Conservation (phyloP, 176 grass and related monocot species). For the Musa beccarii region DNA sequence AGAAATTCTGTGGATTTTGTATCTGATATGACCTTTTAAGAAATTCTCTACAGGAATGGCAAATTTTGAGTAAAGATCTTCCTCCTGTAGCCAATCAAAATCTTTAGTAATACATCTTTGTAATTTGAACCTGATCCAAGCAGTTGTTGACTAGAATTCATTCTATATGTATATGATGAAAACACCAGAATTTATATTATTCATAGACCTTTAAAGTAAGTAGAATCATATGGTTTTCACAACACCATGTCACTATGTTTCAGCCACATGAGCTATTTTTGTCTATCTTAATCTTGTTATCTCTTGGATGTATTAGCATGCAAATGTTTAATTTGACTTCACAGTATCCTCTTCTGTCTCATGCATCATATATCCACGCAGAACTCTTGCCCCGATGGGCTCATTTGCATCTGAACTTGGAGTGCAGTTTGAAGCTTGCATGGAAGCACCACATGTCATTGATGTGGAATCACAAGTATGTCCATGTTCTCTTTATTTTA, state of each 20-base stretch:
- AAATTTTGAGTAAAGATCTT: no score
- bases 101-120: no score
- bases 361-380: constrained; percentile 18
- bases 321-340: not conserved
- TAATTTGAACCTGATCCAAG: not conserved
- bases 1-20: no score
- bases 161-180: not conserved
- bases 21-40: no score
- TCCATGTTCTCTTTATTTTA: not conserved
- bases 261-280: no score
- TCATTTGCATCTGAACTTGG: constrained; percentile 98
- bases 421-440: constrained; percentile 73
- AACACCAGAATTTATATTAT: no score
- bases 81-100: no score
- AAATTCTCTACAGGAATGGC: no score
- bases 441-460: constrained; percentile 95
- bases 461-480: constrained; percentile 76
- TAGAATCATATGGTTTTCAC: no score
- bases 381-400: constrained; percentile 89
- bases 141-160: not conserved
- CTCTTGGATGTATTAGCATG: not conserved
- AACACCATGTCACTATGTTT: no score
- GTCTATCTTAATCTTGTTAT: not conserved
- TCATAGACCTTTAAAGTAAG: no score
- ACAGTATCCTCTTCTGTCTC: not conserved